Conservation (phyloP, 352 stramenopile genomes). For the Pythium aristosporum region DNA sequence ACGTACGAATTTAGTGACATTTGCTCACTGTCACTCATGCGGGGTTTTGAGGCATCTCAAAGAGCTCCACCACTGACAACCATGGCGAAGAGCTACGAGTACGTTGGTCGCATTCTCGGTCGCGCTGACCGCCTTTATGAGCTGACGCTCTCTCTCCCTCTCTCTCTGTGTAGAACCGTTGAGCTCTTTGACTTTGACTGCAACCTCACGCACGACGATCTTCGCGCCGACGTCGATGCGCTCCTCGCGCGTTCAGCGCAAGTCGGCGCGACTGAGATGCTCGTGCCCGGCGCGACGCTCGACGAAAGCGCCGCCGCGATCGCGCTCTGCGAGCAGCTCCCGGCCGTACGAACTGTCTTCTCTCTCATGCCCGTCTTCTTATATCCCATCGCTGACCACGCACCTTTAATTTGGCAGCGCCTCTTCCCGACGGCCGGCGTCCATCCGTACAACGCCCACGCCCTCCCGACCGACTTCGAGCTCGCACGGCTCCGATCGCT, state of each 20-base stretch:
- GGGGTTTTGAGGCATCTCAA: not conserved
- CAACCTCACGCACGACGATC: conserved; percentile 77
- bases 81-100: not conserved
- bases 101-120: not conserved
- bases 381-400: not conserved
- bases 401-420: conserved; percentile 12
- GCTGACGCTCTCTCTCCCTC: not conserved
- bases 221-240: conserved; percentile 35
- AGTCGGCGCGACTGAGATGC: conserved; percentile 62
- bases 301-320: conserved; percentile 62
- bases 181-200: conserved; percentile 79
- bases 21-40: not conserved
- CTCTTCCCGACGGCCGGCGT: conserved; percentile 76
- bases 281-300: conserved; percentile 71
- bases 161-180: not conserved
- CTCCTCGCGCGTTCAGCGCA: conserved; percentile 40
- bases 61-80: not conserved
- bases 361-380: not conserved
- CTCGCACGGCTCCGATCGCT: conserved; percentile 36
- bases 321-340: conserved; percentile 47
- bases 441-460: conserved; percentile 73
- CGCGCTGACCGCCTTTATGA: not conserved
- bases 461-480: conserved; percentile 35
- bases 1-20: not conserved
- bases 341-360: conserved; percentile 23